Evolutionary conservation across 1,139 yeast genomes (phyloP).

Genomic region (Saccharomycopsis hybrid): DNA sequence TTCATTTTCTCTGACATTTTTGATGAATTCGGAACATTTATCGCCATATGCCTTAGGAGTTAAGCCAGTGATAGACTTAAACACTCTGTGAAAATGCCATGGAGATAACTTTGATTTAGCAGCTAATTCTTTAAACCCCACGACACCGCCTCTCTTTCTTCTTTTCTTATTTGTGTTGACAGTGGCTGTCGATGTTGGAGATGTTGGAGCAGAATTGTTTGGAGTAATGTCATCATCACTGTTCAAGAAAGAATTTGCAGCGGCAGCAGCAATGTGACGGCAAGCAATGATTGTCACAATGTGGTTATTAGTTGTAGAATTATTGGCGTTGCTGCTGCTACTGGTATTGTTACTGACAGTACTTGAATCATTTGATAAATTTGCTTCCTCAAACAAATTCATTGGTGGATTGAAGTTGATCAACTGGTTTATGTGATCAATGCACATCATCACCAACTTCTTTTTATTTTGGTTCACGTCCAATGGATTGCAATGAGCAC

Average conservation of each 20-base stretch:
- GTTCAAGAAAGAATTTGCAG: slow-evolving; percentile 49
- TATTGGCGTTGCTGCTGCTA: slow-evolving; percentile 25
- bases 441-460: slow-evolving; percentile 48
- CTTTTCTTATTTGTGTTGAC: slow-evolving; percentile 32
- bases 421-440: slow-evolving; percentile 47
- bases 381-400: slow-evolving; percentile 38
- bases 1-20: slow-evolving; percentile 22
- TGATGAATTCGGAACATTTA: slow-evolving; percentile 70
- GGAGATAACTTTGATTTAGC: slow-evolving; percentile 78
- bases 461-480: slow-evolving; percentile 36
- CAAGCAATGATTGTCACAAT: slow-evolving; percentile 45
- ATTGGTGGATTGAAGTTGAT: slow-evolving; percentile 54
- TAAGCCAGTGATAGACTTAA: slow-evolving; percentile 75
- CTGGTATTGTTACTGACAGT: slow-evolving; percentile 26
- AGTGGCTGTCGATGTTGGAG: slow-evolving; percentile 23
- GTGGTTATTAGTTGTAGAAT: slow-evolving; percentile 12
- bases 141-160: slow-evolving; percentile 77
- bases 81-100: slow-evolving; percentile 93
- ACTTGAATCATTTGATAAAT: slow-evolving; percentile 12
- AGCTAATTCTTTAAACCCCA: slow-evolving; percentile 85
- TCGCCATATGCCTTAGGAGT: slow-evolving; percentile 90
- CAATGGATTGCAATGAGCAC: slow-evolving; percentile 45
- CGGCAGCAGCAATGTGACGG: slow-evolving; percentile 78
- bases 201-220: slow-evolving; percentile 24
- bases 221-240: slow-evolving; percentile 21